Conservation (phyloP, 2,329 filamentous ascomycete species). For the Phaeosphaeriaceae sp. region DNA sequence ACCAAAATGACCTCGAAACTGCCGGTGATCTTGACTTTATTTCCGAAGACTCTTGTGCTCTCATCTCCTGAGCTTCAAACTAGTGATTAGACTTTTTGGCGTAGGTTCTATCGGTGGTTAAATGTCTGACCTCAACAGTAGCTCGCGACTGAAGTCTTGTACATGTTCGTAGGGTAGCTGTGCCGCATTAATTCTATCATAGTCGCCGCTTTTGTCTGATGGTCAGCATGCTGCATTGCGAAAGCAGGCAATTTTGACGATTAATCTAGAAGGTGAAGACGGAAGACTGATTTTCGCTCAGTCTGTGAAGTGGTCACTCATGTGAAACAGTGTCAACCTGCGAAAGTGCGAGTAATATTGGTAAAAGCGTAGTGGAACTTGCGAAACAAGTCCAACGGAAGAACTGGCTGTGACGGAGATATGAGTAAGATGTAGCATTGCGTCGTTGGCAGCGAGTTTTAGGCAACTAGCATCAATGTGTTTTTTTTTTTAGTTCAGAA, state of each 20-base stretch:
- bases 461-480: no score
- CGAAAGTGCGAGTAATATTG: no score
- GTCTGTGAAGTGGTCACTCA: no score
- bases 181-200: not conserved
- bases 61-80: not conserved
- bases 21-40: constrained; percentile 19
- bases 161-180: constrained; percentile 1
- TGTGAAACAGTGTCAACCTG: no score
- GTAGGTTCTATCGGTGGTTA: not conserved
- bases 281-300: no score
- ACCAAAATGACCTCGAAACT: constrained; percentile 15
- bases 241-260: not conserved
- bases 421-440: no score
- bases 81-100: constrained; percentile 1
- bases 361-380: no score
- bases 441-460: no score
- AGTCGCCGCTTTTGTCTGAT: constrained; percentile 3
- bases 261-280: no score
- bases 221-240: not conserved
- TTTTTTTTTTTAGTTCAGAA: no score
- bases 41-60: constrained; percentile 8
- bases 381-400: no score
- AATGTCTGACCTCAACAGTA: not conserved
- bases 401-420: no score
- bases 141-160: not conserved